Conservation (phyloP, 164 flowering plant genomes). For the Nelumbo lutea region DNA sequence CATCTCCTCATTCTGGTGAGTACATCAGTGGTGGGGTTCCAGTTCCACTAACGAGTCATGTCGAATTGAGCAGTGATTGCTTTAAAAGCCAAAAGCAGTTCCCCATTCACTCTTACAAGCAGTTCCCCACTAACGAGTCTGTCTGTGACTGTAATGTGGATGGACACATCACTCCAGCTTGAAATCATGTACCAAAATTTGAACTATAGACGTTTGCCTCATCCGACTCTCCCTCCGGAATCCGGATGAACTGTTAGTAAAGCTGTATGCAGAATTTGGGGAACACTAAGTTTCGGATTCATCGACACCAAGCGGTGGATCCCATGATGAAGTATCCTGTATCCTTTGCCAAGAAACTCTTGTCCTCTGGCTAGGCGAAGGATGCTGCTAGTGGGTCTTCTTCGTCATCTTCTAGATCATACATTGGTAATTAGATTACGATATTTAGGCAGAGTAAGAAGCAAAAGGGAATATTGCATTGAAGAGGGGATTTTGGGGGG, state of each 20-base stretch:
- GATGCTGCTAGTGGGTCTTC: slow-evolving; percentile 24
- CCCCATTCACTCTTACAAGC: too few species aligned
- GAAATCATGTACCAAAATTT: slow-evolving; percentile 65
- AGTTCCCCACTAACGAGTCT: too few species aligned
- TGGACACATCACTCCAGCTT: background rate
- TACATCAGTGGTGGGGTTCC: too few species aligned
- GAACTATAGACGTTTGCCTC: slow-evolving; percentile 67
- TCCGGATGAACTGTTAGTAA: slow-evolving; percentile 47
- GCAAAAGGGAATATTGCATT: slow-evolving; percentile 37
- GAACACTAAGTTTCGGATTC: slow-evolving; percentile 5
- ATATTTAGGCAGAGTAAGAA: slow-evolving; percentile 65
- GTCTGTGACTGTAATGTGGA: too few species aligned
- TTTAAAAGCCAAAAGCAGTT: too few species aligned
- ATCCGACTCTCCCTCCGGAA: slow-evolving; percentile 49
- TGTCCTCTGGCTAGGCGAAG: slow-evolving; percentile 19
- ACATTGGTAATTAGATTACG: slow-evolving; percentile 66
- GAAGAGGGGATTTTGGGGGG: too few species aligned
- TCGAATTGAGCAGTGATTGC: too few species aligned
- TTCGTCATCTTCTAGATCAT: slow-evolving; percentile 27
- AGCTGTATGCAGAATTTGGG: slow-evolving; percentile 20
- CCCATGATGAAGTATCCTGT: background rate
- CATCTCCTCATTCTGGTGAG: too few species aligned
- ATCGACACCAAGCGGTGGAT: background rate
- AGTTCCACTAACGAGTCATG: too few species aligned
- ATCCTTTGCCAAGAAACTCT: background rate